Evolutionary conservation across 768 basidiomycete genomes (phyloP).

Genomic region (Tylopilus rubrobrunneus): DNA sequence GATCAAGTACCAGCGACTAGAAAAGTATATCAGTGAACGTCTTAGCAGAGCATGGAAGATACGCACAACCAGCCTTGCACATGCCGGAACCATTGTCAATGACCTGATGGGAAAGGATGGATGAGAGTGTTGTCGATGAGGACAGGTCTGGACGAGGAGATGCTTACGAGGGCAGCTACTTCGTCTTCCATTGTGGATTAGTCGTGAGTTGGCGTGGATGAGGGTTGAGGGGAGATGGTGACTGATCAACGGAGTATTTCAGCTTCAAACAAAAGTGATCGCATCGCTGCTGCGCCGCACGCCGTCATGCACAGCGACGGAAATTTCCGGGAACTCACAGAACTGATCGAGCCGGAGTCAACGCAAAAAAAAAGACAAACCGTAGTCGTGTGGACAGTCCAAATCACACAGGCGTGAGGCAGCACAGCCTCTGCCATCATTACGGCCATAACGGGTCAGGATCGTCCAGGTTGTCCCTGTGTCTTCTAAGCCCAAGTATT

Average conservation of each 20-base stretch:
- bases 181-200: slow-evolving; percentile 56
- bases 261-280: slow-evolving; percentile 14
- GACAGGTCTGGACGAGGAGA: neutral
- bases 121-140: neutral
- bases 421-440: too few relatives aligned
- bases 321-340: too few relatives aligned
- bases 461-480: too few relatives aligned
- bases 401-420: too few relatives aligned
- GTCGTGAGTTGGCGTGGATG: slow-evolving; percentile 23
- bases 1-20: slow-evolving; percentile 58
- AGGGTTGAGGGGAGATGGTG: slow-evolving; percentile 18
- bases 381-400: too few relatives aligned
- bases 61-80: slow-evolving; percentile 99
- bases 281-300: too few relatives aligned
- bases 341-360: too few relatives aligned
- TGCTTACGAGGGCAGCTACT: slow-evolving; percentile 51
- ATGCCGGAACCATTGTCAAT: slow-evolving; percentile 97
- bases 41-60: slow-evolving; percentile 7
- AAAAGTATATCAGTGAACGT: slow-evolving; percentile 20
- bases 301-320: too few relatives aligned
- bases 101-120: slow-evolving; percentile 44
- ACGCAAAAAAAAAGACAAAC: too few relatives aligned
- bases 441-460: too few relatives aligned
- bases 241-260: slow-evolving; percentile 22
- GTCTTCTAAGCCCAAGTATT: too few relatives aligned